Conservation (phyloP, 371 early-diverging fungal species). For the Actinomucor elegans region DNA sequence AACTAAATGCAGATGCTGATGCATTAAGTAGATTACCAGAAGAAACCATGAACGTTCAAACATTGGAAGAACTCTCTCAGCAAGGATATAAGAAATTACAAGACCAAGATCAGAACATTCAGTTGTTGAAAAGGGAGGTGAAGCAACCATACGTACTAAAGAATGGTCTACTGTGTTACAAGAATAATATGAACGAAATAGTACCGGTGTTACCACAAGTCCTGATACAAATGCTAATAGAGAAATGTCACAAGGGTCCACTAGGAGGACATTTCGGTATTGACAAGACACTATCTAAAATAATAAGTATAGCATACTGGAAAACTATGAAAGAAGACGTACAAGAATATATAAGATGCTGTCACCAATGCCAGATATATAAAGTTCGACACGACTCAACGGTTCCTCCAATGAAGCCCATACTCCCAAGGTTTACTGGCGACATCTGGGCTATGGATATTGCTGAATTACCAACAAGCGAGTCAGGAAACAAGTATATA, state of each 20-base stretch:
- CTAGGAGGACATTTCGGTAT: slow-evolving; percentile 13
- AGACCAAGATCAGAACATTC: too few species aligned
- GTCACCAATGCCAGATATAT: slow-evolving; percentile 1
- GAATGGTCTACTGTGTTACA: neutral
- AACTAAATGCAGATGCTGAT: neutral
- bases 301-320: slow-evolving; percentile 9
- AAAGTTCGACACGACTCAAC: slow-evolving; percentile 6
- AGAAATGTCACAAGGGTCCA: too few species aligned
- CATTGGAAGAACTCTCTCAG: too few species aligned
- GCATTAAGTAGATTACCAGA: neutral
- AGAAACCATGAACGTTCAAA: neutral
- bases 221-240: too few species aligned
- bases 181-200: too few species aligned
- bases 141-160: neutral
- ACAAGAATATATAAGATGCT: neutral
- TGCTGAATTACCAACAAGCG: slow-evolving; percentile 13
- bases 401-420: slow-evolving; percentile 2
- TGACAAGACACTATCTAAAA: slow-evolving; percentile 9
- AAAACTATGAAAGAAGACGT: neutral
- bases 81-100: too few species aligned
- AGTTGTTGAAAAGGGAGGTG: neutral
- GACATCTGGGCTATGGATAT: slow-evolving; percentile 26
- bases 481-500: slow-evolving; percentile 14
- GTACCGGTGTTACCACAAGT: neutral
- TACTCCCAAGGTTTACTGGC: neutral